These are phyloP conservation scores for Chlorella sp. DNA, from an alignment of 139 green algal species.

Conservation along the genomic window DNA sequence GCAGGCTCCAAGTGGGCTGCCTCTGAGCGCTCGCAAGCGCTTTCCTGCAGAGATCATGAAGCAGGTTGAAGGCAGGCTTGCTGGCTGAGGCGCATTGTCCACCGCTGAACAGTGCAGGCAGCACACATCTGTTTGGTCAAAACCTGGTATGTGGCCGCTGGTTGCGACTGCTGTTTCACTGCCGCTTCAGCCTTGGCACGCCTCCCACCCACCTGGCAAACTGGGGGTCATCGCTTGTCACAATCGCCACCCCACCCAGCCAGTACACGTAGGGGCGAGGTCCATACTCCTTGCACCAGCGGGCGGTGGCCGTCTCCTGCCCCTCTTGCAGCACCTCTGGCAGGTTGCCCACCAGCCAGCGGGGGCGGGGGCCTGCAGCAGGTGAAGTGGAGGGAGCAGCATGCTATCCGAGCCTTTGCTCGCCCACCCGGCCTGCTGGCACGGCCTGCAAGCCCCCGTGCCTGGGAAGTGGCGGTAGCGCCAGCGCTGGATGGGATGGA, in stretches of 20 bases:
- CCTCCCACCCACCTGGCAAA: neutral
- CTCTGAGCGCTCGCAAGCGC: no score
- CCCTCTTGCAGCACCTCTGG: neutral
- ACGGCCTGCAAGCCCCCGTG: no score
- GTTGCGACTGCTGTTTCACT: no score
- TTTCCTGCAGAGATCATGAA: neutral
- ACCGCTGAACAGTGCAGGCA: neutral
- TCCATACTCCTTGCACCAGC: neutral
- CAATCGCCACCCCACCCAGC: neutral
- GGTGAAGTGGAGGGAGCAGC: no score
- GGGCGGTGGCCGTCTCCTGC: neutral
- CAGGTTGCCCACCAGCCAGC: neutral
- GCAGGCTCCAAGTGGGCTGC: no score
- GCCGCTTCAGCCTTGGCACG: neutral
- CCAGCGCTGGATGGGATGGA: neutral
- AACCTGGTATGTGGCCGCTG: no score
- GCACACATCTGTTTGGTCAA: neutral
- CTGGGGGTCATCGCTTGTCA: neutral
- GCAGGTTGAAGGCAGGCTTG: neutral
- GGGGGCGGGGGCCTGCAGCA: neutral
- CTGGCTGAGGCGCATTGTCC: neutral
- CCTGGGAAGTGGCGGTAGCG: conserved; percentile 1
- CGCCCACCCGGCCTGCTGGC: no score
- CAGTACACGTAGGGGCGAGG: neutral
- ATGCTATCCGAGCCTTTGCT: no score